Conservation (phyloP, 2,329 filamentous ascomycete species). For the Xylariaceae sp. region DNA sequence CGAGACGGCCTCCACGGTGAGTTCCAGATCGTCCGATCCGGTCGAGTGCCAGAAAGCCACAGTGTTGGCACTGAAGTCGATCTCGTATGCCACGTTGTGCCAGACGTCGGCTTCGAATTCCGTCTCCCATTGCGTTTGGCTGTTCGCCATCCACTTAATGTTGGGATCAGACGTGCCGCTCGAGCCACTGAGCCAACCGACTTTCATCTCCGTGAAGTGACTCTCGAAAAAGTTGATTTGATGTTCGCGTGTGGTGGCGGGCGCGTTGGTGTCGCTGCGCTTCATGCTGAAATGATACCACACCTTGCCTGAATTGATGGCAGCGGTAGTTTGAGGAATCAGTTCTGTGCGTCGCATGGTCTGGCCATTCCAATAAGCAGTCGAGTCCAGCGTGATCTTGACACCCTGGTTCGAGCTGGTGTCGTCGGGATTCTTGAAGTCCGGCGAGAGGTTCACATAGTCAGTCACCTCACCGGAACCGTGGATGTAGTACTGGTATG, state of each 20-base stretch:
- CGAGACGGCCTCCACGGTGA: constrained; percentile 55
- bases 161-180: constrained; percentile 43
- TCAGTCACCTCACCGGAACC: constrained; percentile 49
- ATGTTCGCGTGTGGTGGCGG: constrained; percentile 59
- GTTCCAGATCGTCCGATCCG: constrained; percentile 50
- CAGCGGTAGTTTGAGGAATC: constrained; percentile 62
- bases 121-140: constrained; percentile 57
- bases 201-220: constrained; percentile 72
- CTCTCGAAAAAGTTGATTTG: constrained; percentile 60
- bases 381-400: constrained; percentile 60
- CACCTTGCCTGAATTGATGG: constrained; percentile 61
- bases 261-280: constrained; percentile 53
- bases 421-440: constrained; percentile 62
- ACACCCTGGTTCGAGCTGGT: constrained; percentile 56
- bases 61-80: constrained; percentile 58
- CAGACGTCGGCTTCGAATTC: constrained; percentile 58
- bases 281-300: constrained; percentile 70
- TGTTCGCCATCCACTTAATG: constrained; percentile 60
- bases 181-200: constrained; percentile 53
- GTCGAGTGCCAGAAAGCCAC: constrained; percentile 68
- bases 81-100: constrained; percentile 73
- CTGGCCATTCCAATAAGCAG: constrained; percentile 66
- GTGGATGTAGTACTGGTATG: constrained; percentile 75
- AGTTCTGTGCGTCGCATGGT: constrained; percentile 68
- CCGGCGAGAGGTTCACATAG: constrained; percentile 57